Conservation (phyloP, 768 basidiomycete genomes). For the Melanogaster broomeanus region DNA sequence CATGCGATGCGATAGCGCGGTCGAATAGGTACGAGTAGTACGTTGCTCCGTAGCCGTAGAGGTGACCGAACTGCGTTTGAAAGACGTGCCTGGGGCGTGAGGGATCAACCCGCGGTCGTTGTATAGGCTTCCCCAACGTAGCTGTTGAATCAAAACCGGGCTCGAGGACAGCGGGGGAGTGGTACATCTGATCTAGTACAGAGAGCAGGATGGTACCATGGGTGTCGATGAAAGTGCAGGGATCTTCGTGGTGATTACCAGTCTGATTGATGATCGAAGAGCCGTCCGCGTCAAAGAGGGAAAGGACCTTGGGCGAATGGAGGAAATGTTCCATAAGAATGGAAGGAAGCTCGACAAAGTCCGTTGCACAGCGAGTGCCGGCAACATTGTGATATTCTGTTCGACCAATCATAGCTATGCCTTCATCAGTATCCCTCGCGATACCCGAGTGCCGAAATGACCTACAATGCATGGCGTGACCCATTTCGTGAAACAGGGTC, state of each 20-base stretch:
- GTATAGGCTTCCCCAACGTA: constrained; percentile 59
- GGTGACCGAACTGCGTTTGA: constrained; percentile 94
- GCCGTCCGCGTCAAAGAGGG: constrained; percentile 66
- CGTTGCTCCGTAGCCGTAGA: constrained; percentile 95
- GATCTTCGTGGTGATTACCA: constrained; percentile 72
- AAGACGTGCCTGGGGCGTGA: constrained; percentile 80
- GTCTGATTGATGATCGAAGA: constrained; percentile 46
- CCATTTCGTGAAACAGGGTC: constrained; percentile 98
- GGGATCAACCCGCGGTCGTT: constrained; percentile 78
- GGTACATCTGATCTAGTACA: constrained; percentile 86
- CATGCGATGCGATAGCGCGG: constrained; percentile 90
- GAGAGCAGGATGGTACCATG: constrained; percentile 91
- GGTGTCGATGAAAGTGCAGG: constrained; percentile 83
- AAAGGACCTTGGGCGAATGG: constrained; percentile 78
- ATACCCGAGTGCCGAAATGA: constrained; percentile 13
- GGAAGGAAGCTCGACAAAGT: constrained; percentile 97
- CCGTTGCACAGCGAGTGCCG: constrained; percentile 96
- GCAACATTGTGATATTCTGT: constrained; percentile 98
- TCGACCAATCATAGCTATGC: constrained; percentile 91
- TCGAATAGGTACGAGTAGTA: constrained; percentile 99
- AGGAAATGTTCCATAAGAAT: constrained; percentile 99
- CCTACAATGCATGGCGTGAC: constrained; percentile 99
- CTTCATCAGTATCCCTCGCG: constrained; percentile 4
- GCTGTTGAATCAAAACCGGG: constrained; percentile 72
- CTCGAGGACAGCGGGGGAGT: constrained; percentile 63